Base-by-base conservation (phyloP, 208 protist genomes). In the Leptomonas pyrrhocoris region DNA sequence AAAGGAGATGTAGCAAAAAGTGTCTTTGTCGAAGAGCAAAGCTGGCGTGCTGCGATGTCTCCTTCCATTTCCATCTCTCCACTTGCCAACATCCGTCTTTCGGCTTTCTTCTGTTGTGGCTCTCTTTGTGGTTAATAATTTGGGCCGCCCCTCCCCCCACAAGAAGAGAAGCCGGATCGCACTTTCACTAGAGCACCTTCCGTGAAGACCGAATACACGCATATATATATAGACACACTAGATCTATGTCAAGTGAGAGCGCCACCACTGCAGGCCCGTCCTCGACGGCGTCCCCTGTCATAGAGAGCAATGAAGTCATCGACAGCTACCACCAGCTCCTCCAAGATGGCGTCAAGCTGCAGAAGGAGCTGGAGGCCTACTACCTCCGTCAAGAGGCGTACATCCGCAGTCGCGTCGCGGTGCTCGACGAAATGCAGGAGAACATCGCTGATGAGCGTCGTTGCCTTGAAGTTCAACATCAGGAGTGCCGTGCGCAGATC, bases 401-500 rank as follows among this genome's bases (percentile, higher is more conserved):
- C 53, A 96, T 96, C 45, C 88, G 92, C 46, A 85, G 88, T 36
- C 86, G 92, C 11, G 92, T 96, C 0, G 73, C 79, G 8, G 64
- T 94, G 42, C 78, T 96, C 8, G 92, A 96, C 49, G 81, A 90
- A 42, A 78, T 94, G 56, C 89, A 94, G 49, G 79, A 83, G 42
- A 83, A 75, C 45, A 92, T 96, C 38, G 81, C 89, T 0, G 86
- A 96, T 34, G 92, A 96, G 80, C 80, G 92, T 18, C 80, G 83
- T n/a, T 88, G 83, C 57, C 74, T 96, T 1, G 87, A 96, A 68
- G 56, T 88, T 15, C 89, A 94, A 48, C 92, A 96, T 48, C 85
- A 96, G 59, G 85, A 96, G 68, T 96, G 92, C 65, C 77, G 92
- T 15, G 74, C 73, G 28, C 86, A 91, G 76, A 96, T 96, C 49